Base-by-base conservation (phyloP, 371 early-diverging fungal species). In the Zopfochytrium polystomum region DNA sequence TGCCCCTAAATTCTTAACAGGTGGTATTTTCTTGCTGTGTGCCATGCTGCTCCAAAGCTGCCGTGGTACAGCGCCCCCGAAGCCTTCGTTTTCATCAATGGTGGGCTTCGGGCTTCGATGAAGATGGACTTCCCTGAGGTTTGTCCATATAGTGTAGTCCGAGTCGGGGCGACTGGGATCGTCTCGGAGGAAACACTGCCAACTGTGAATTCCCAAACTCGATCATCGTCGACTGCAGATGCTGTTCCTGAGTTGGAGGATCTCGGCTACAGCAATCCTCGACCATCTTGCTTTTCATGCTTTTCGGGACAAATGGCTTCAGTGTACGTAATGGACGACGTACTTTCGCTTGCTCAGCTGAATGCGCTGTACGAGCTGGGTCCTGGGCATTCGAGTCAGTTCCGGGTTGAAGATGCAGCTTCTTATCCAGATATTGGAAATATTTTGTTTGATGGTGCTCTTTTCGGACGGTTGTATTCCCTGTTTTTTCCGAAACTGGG, bases 21-120 rank as follows among this genome's bases (percentile, higher is more conserved):
- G 50, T 79, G 79, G 81, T 74, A 80, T 54, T 77, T 71, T 55
- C 50, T 80, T n/a, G 66, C 60, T n/a, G 62, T 80, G n/a, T 55
- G 67, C 25, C 81, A 78, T 52, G 33, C 58, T 6, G 58, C 62
- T 9, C 68, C 76, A 3, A 75, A 75, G 44, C 51, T 73, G 3
- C 74, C 70, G 1, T 78, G 78, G 78, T 60, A 59, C 20, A 56
- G 60, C 18, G 54, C 52, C 6, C 45, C 72, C 0, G 81, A 78
- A 47, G 52, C 70, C 9, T 44, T 26, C 1, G 45, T 77, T n/a
- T 70, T 65, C 59, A 54, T 80, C n/a, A 67, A 80, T 62, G 78
- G 77, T n/a, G 58, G 48, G 2, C 42, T 63, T 22, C 42, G 65
- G 0, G 68, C 50, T 25, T 64, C 67, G 33, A 55, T 52, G 30